These are phyloP conservation scores for Candida multigemmis DNA, from an alignment of 805 yeast species.

Conservation along the genomic window DNA sequence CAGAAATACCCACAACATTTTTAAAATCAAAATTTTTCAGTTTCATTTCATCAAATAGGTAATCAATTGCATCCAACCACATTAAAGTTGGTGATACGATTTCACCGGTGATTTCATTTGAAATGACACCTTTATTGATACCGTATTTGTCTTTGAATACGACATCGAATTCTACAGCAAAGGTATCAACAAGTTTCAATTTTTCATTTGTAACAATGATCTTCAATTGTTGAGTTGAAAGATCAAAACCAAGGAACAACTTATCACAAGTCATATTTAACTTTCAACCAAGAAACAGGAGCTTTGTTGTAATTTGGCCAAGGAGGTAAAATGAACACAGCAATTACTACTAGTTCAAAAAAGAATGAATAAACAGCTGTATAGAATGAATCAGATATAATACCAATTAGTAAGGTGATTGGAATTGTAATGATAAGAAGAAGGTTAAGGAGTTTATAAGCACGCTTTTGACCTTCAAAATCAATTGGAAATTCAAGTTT, in stretches of 20 bases:
- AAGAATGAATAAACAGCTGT: constrained; percentile 30
- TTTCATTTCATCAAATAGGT: constrained; percentile 45
- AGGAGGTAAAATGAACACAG: constrained; percentile 41
- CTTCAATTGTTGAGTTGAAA: constrained; percentile 86
- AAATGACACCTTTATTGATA: constrained; percentile 62
- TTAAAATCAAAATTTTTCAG: constrained; percentile 46
- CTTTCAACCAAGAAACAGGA: constrained; percentile 39
- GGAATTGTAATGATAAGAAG: constrained; percentile 21
- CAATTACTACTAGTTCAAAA: constrained; percentile 17
- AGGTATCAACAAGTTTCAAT: constrained; percentile 46
- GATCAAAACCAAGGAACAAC: constrained; percentile 65
- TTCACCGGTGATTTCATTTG: constrained; percentile 43
- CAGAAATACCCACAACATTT: constrained; percentile 58
- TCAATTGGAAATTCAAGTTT: constrained; percentile 37
- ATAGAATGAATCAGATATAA: constrained; percentile 34
- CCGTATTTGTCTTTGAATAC: constrained; percentile 49
- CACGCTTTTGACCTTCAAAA: constrained; percentile 44
- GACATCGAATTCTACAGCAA: constrained; percentile 62
- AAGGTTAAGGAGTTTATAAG: constrained; percentile 17
- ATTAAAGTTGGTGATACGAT: constrained; percentile 76
- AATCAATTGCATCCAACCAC: constrained; percentile 83
- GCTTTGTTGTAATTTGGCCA: constrained; percentile 47
- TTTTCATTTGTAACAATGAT: constrained; percentile 52
- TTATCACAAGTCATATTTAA: constrained; percentile 12
- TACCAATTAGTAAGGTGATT: constrained; percentile 40